Percentiles rank a stretch among this genome's conserved stretches.
Evolutionary conservation across 257 asterid genomes (phyloP).

Genomic region (Ehretia macrophylla): DNA sequence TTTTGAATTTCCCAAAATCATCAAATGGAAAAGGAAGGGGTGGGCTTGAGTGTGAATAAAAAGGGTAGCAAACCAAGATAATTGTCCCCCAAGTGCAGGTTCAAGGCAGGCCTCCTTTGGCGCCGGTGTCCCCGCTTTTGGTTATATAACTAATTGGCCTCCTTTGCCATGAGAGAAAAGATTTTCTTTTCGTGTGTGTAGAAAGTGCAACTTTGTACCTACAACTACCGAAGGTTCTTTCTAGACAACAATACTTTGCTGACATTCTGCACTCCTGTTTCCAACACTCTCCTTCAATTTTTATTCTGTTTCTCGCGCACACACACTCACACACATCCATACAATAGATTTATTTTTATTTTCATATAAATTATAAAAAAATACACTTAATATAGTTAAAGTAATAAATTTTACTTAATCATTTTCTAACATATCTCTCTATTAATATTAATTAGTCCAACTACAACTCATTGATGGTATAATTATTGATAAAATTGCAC

Average conservation of each 20-base stretch:
- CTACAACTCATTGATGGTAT: too few relatives aligned
- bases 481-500: too few relatives aligned
- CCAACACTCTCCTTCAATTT: slow-evolving; percentile 10
- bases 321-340: too few relatives aligned
- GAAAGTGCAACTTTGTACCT: neutral
- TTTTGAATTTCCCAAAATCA: slow-evolving; percentile 30
- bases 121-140: slow-evolving; percentile 67
- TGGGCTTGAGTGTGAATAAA: slow-evolving; percentile 12
- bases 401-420: too few relatives aligned
- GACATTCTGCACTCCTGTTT: slow-evolving; percentile 65
- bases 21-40: slow-evolving; percentile 8
- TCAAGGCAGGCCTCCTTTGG: slow-evolving; percentile 47
- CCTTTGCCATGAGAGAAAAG: neutral
- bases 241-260: slow-evolving; percentile 50
- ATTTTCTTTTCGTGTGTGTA: neutral
- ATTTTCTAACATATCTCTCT: too few relatives aligned
- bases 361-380: too few relatives aligned
- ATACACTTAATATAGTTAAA: too few relatives aligned
- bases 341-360: too few relatives aligned
- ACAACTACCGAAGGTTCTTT: slow-evolving; percentile 30
- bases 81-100: slow-evolving; percentile 43
- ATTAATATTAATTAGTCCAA: too few relatives aligned
- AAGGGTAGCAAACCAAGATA: slow-evolving; percentile 38
- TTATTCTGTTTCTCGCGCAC: neutral
- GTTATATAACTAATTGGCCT: neutral